Conservation (phyloP, 2,329 filamentous ascomycete species). For the Blastomyces emzantsi region DNA sequence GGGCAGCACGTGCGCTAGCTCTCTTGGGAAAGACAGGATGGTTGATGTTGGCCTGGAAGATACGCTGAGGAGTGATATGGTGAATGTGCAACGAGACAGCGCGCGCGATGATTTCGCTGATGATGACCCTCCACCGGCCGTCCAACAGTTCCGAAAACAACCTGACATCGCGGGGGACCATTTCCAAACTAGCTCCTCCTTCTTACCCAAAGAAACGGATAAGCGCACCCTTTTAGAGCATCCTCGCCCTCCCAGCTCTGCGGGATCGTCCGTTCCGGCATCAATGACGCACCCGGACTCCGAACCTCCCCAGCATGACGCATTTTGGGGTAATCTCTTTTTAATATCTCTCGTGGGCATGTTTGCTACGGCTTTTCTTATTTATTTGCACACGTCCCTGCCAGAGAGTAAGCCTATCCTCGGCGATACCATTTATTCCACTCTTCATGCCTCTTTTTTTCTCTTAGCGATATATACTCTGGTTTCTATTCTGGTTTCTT, state of each 20-base stretch:
- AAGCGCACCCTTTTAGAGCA: conserved; percentile 40
- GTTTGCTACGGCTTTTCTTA: conserved; percentile 78
- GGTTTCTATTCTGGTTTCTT: conserved; percentile 76
- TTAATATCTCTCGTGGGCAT: conserved; percentile 74
- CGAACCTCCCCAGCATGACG: conserved; percentile 72
- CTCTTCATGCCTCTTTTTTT: conserved; percentile 75
- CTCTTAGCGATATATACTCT: conserved; percentile 86
- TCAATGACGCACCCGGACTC: conserved; percentile 51
- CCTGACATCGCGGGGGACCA: conserved; percentile 32
- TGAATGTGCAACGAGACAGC: conserved; percentile 37
- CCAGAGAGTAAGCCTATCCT: conserved; percentile 55
- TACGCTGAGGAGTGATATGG: conserved; percentile 41
- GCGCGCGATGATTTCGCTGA: conserved; percentile 34
- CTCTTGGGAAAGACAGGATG: conserved; percentile 57
- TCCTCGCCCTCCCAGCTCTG: conserved; percentile 41
- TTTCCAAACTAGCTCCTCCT: conserved; percentile 31
- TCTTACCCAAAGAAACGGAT: conserved; percentile 45
- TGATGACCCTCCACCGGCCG: conserved; percentile 45
- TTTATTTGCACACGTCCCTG: conserved; percentile 77
- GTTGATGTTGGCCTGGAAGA: conserved; percentile 80
- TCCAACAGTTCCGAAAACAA: conserved; percentile 47
- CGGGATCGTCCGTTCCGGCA: conserved; percentile 47
- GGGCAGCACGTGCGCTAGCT: conserved; percentile 31
- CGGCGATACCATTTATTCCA: conserved; percentile 91
- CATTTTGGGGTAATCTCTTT: conserved; percentile 87